A percentile compares a stretch with the other conserved stretches of the same genome.
Evolutionary conservation across 2,329 filamentous ascomycete genomes (phyloP).

Genomic region (Penicillium griseofulvum): DNA sequence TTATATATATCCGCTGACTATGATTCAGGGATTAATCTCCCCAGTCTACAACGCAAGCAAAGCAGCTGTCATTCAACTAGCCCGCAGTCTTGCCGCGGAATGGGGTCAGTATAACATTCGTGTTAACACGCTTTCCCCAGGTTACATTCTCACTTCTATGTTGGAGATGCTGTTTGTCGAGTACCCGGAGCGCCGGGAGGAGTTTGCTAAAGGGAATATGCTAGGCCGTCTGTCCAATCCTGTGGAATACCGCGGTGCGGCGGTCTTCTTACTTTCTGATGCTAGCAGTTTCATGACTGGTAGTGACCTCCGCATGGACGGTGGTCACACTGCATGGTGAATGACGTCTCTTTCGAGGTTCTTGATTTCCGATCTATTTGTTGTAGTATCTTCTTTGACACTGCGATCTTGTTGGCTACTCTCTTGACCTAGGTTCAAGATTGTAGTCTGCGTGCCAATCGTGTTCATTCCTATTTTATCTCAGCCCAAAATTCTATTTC

Average conservation of each 20-base stretch:
- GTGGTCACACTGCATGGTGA: slow-evolving; percentile 8
- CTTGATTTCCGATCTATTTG: background rate
- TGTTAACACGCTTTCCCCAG: slow-evolving; percentile 7
- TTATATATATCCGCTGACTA: background rate
- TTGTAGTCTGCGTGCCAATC: too few species aligned
- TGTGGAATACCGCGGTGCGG: background rate
- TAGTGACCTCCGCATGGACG: slow-evolving; percentile 7
- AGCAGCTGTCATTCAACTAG: slow-evolving; percentile 1
- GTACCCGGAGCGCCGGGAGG: background rate
- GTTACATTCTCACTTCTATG: slow-evolving; percentile 2
- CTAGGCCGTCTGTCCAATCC: slow-evolving; percentile 1
- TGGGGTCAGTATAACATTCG: slow-evolving; percentile 7
- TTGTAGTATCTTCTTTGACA: background rate
- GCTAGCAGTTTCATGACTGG: slow-evolving; percentile 10
- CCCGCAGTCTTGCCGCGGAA: background rate
- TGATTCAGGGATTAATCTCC: slow-evolving; percentile 12
- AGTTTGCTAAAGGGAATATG: slow-evolving; percentile 1
- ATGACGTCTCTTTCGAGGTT: too few species aligned
- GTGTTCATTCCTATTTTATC: too few species aligned
- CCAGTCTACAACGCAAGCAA: slow-evolving; percentile 1
- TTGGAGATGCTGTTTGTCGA: background rate
- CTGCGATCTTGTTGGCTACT: too few species aligned
- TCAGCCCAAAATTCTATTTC: too few species aligned
- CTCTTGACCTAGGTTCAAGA: too few species aligned
- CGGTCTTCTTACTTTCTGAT: slow-evolving; percentile 5